Percentiles rank a stretch among this genome's conserved stretches.
Conservation (phyloP, 116 monocot species). For the Phalaenopsis hybrid region DNA sequence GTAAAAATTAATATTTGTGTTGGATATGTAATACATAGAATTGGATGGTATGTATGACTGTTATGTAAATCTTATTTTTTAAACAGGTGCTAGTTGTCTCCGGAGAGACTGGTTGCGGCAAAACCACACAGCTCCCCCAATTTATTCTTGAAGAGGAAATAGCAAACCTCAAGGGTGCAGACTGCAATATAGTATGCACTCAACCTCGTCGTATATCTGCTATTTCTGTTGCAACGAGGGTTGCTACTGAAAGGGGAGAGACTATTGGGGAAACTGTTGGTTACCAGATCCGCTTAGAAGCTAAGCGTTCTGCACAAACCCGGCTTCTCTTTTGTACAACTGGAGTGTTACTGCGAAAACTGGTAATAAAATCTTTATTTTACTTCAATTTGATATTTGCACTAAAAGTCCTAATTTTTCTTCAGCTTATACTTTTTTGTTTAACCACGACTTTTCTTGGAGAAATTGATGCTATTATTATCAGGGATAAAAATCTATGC, state of each 20-base stretch:
- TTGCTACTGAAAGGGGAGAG: constrained; percentile 95
- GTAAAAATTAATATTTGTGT: too few species aligned
- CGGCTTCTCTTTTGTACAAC: constrained; percentile 96
- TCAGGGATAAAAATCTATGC: too few species aligned
- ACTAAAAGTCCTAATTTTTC: not conserved
- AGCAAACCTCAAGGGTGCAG: constrained; percentile 68
- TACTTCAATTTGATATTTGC: constrained; percentile 3
- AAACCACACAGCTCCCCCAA: constrained; percentile 96
- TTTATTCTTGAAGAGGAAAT: constrained; percentile 95
- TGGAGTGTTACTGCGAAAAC: constrained; percentile 80
- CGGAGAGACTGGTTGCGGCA: constrained; percentile 98
- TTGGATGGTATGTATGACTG: too few species aligned
- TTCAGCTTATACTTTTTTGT: not conserved
- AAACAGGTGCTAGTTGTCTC: constrained; percentile 86
- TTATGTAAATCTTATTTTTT: not conserved
- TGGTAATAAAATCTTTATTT: constrained; percentile 38
- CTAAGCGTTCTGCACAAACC: constrained; percentile 68
- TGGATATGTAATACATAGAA: too few species aligned
- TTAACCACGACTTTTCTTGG: not conserved
- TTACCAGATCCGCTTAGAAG: constrained; percentile 88
- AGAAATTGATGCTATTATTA: not conserved
- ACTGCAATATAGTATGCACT: constrained; percentile 92
- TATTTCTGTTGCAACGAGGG: constrained; percentile 86
- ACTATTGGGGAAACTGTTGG: constrained; percentile 81
- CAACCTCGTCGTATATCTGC: constrained; percentile 99